phyloP scores from a whole-genome alignment of 2,329 filamentous ascomycete species.

The Chrysosphaeria jannelii region DNA sequence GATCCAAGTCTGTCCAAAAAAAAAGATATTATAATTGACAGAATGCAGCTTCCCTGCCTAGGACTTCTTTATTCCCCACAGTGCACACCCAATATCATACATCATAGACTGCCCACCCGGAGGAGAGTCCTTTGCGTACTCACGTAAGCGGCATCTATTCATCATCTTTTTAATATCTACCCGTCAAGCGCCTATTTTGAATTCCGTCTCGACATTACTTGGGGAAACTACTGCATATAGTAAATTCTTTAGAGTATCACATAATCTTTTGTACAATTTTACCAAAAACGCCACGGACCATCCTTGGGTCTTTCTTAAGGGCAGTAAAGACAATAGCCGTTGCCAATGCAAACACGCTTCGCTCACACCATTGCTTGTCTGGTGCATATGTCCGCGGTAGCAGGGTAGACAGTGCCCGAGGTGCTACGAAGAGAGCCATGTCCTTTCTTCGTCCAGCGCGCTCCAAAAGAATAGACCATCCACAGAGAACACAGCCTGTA shows the following conservation, averaged over 20 bases:
- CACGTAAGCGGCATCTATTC: too few species aligned
- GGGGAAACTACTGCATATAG: background rate
- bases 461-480: conserved; percentile 57
- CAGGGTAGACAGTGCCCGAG: conserved; percentile 43
- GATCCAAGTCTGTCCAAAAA: too few species aligned
- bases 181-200: too few species aligned
- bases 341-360: conserved; percentile 31
- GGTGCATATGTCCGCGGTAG: conserved; percentile 36
- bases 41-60: too few species aligned
- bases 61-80: too few species aligned
- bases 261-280: conserved; percentile 20
- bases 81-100: too few species aligned
- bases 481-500: conserved; percentile 43
- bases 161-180: too few species aligned
- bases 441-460: conserved; percentile 34
- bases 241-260: conserved; percentile 7
- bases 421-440: conserved; percentile 52
- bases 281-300: conserved; percentile 40
- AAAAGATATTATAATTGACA: too few species aligned
- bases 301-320: conserved; percentile 25
- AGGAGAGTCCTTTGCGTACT: too few species aligned
- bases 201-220: too few species aligned
- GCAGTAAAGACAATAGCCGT: conserved; percentile 40
- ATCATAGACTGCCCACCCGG: too few species aligned
- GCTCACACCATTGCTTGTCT: conserved; percentile 36